Base-by-base conservation (phyloP, 1,284 basidiomycete genomes). In the Cutaneotrichosporon daszewskae region DNA sequence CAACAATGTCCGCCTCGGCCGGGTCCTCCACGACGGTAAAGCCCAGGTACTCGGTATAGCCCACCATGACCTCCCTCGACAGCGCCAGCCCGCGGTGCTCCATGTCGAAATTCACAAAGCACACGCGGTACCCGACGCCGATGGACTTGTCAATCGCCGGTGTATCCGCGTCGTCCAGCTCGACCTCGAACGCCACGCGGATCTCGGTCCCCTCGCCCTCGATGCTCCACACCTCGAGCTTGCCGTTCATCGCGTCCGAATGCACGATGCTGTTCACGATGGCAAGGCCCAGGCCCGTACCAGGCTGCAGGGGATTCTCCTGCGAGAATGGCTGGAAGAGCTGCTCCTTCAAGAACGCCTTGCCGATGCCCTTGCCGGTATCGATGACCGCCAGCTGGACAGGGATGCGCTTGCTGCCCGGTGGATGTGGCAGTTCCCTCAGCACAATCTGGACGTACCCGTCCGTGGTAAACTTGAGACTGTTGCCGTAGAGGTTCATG, bases 271-370 rank as follows among this genome's bases (percentile, higher is more conserved):
- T 90, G 74, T 88, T 90, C 64, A 96, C 92, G 56, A 97, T 97
- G 18, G 92, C 91, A 18, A 96, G 80, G n/a, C 92, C 92, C 3
- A 97, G 78, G 14, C 92, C 92, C 1, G 92, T 97, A 1, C 92
- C 92, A 2, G 89, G 84, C 60, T 94, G 89, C 9, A 73, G 51
- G 0, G 70, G 69, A 44, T 73, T 70, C 50, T 77, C 75, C 45
- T 96, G 92, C 1, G 91, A 90, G 72, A 97, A 97, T 0, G 92
- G 92, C 59, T 95, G 91, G 74, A 96, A 97, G 3, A 97, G 76
- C 71, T 95, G 89, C 56, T 95, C 90, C 81, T 87, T 87, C 46
- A 90, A 70, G 68, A 92, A 92, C 49, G 83, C 82, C 57, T 85
- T 84, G 62, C 85, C 87, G 46, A 91, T 91, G 16, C 88, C 88